phyloP scores from a whole-genome alignment of 257 asterid genomes.

The Gentiana straminea region DNA sequence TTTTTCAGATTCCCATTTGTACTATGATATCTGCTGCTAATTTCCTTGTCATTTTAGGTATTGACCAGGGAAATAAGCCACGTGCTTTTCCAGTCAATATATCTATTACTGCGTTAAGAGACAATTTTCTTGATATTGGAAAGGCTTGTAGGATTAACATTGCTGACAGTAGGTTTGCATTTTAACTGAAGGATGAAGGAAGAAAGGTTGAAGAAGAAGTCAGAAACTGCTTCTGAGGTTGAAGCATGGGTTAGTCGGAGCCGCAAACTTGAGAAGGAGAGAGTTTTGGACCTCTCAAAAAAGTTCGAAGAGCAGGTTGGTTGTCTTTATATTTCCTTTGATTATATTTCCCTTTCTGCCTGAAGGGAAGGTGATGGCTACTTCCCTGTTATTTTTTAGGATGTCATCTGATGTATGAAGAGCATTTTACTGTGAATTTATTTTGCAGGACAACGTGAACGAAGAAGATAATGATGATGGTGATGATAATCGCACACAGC shows the following conservation, averaged over 20 bases:
- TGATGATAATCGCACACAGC: slow-evolving; percentile 40
- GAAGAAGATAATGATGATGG: slow-evolving; percentile 66
- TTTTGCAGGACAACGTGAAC: slow-evolving; percentile 69
- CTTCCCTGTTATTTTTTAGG: background rate
- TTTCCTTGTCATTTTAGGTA: too few species aligned
- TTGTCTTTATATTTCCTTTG: background rate
- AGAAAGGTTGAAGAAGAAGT: slow-evolving; percentile 59
- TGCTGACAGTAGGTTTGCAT: background rate
- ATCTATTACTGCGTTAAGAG: background rate
- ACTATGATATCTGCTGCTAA: too few species aligned
- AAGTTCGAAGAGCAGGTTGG: slow-evolving; percentile 86
- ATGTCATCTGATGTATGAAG: background rate
- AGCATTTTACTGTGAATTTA: background rate
- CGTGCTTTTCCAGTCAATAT: background rate
- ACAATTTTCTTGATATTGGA: background rate
- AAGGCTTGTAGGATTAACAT: background rate
- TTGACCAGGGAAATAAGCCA: too few species aligned
- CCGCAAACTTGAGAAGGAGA: slow-evolving; percentile 75
- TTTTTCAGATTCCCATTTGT: too few species aligned
- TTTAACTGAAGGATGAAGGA: slow-evolving; percentile 38
- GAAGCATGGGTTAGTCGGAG: slow-evolving; percentile 73
- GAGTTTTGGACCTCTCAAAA: slow-evolving; percentile 71
- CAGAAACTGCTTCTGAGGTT: slow-evolving; percentile 76
- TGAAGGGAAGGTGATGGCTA: background rate
- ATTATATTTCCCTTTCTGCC: background rate